phyloP scores from a whole-genome alignment of 495 filamentous ascomycete species.

The Penicillium cinerascens region DNA sequence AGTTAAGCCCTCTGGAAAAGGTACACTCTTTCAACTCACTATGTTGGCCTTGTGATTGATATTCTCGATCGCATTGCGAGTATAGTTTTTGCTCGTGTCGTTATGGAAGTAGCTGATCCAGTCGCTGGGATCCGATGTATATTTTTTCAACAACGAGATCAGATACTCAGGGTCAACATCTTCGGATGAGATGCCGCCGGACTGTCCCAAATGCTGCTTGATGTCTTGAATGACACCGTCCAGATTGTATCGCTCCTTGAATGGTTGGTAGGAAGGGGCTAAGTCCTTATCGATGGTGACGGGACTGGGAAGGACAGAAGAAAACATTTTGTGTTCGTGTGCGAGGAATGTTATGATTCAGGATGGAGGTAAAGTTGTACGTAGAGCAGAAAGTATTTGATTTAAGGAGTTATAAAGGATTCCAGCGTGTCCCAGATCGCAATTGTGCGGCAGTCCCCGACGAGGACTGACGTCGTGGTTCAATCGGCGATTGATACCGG shows the following conservation, averaged over 20 bases:
- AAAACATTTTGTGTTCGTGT: constrained; percentile 16
- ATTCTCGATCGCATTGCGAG: constrained; percentile 36
- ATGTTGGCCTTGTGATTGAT: constrained; percentile 39
- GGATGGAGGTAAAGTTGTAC: background rate
- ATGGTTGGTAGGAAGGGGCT: constrained; percentile 17
- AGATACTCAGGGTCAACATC: constrained; percentile 29
- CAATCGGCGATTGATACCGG: constrained; percentile 15
- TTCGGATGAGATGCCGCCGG: constrained; percentile 27
- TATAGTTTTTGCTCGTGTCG: constrained; percentile 38
- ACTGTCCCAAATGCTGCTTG: constrained; percentile 27
- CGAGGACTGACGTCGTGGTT: constrained; percentile 7
- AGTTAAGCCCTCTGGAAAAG: background rate
- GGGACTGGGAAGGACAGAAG: constrained; percentile 8
- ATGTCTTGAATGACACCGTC: constrained; percentile 30
- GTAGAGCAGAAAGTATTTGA: background rate
- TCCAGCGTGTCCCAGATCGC: background rate
- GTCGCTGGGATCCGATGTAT: constrained; percentile 30
- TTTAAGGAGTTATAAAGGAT: constrained; percentile 1
- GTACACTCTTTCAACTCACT: constrained; percentile 1
- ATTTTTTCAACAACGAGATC: constrained; percentile 29
- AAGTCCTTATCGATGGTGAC: constrained; percentile 13
- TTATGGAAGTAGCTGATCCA: constrained; percentile 34
- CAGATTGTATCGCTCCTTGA: constrained; percentile 23
- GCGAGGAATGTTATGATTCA: background rate
- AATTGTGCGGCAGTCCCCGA: constrained; percentile 11